These are phyloP conservation scores for Hymenoscyphus fraxineus DNA, from an alignment of 2,329 filamentous ascomycete genomes.

Conservation along the genomic window DNA sequence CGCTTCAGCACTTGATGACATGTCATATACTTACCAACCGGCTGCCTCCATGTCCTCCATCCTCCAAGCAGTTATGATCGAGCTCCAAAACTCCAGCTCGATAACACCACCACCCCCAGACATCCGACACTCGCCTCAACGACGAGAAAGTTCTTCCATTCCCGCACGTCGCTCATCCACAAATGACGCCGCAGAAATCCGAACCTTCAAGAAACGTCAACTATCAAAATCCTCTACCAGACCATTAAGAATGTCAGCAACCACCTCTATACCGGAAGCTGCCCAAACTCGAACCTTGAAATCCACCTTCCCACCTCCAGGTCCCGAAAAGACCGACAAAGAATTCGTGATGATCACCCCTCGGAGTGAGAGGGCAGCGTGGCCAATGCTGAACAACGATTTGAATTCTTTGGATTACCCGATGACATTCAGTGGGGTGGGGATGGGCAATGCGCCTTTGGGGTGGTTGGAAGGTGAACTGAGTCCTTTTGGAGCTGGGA, in stretches of 20 bases:
- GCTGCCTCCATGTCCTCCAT: constrained; percentile 51
- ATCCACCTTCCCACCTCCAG: background rate
- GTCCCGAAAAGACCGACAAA: background rate
- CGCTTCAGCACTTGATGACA: constrained; percentile 48
- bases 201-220: constrained; percentile 20
- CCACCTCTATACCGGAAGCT: background rate
- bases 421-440: constrained; percentile 15
- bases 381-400: constrained; percentile 17
- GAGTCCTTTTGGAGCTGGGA: constrained; percentile 6
- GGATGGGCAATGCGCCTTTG: constrained; percentile 3
- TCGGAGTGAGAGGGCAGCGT: constrained; percentile 14
- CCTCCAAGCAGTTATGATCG: constrained; percentile 49
- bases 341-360: constrained; percentile 20
- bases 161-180: constrained; percentile 30
- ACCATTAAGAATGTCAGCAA: constrained; percentile 1
- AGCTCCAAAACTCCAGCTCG: constrained; percentile 36
- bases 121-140: background rate
- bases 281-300: background rate
- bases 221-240: constrained; percentile 16
- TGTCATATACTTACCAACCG: constrained; percentile 50
- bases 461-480: constrained; percentile 8
- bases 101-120: constrained; percentile 19
- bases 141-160: constrained; percentile 13
- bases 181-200: constrained; percentile 11
- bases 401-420: constrained; percentile 21